phyloP scores from a whole-genome alignment of 129 eudicot species.

The Saposhnikovia divaricata region DNA sequence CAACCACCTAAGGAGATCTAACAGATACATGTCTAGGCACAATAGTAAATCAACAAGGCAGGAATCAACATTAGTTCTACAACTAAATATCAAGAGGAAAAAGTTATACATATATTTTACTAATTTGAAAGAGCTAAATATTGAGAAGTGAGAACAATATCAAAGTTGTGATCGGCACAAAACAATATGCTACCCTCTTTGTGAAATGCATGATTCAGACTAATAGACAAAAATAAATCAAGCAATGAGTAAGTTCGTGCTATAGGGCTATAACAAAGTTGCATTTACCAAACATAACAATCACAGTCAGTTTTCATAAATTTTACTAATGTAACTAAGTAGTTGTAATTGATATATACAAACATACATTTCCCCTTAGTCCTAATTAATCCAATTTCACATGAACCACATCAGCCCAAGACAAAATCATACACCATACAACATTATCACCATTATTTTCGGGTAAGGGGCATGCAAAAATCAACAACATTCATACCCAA shows the following conservation, averaged over 20 bases:
- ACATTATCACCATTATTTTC: too few relatives aligned
- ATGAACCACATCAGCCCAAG: not conserved
- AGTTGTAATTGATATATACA: not conserved
- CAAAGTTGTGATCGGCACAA: not conserved
- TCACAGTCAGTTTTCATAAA: not conserved
- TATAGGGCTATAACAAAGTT: not conserved
- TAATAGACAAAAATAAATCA: not conserved
- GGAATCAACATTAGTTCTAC: not conserved
- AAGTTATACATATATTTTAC: too few relatives aligned
- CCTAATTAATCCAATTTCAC: not conserved
- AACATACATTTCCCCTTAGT: not conserved
- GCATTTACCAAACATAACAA: not conserved
- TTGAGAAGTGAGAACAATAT: not conserved
- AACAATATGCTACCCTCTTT: not conserved
- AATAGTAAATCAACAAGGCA: not conserved
- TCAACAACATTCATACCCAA: too few relatives aligned
- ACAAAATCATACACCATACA: not conserved
- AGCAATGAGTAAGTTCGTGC: not conserved
- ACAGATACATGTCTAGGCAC: not conserved
- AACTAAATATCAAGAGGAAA: not conserved
- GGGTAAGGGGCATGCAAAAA: too few relatives aligned
- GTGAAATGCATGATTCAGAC: not conserved
- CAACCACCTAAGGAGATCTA: not conserved
- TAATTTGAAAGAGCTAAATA: not conserved
- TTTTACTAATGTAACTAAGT: not conserved